Evolutionary conservation across 768 basidiomycete genomes (phyloP), one percentile per base, ranked within the genome.

Genomic region (Suillus occidentalis): DNA sequence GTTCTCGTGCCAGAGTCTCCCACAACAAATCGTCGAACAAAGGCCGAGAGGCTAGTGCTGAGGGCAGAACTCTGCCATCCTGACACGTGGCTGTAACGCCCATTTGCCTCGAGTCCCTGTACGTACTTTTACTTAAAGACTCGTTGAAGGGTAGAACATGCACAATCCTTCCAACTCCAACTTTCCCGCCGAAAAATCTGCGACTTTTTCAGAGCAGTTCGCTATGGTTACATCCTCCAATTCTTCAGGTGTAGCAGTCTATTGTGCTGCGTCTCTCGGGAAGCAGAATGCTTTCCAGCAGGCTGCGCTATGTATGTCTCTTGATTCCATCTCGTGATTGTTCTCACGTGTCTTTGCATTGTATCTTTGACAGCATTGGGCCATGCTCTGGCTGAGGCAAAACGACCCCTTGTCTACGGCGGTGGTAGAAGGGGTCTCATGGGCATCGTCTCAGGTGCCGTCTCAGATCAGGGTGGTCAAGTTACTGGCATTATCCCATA

Each of bases 381-480:
- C 45, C 75, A 79, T 53, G 92, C 94, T 0, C 77, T 97, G 34
- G 92, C 87, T 3, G 75, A 75, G 9, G 77, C 83, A 18, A 79
- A 83, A 0, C 81, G 89, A 3, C 84, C 87, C 4, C 81, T 97
- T 16, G 84, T 98, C 3, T 98, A 97, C 72, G 95, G 95, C 2
- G 95, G 95, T 8, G 95, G 94, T 0, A 81, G 82, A 22, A 81
- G 82, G 50, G 95, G 95, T 1, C 82, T 97, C 67, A 97, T 97
- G 95, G 95, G 95, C 66, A 75, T 85, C 55, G 87, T 95, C 10
- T 91, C 92, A 0, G 78, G 81, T 14, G 78, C 90, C 0, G 89
- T 84, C 1, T 78, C 91, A 9, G 81, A 88, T 65, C 78, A 79
- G 4, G 90, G 90, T 10, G 93, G 94, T 1, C 78, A 83, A 49